A percentile compares a stretch with the other conserved stretches of the same genome.
Conservation (phyloP, 2,329 filamentous ascomycete species). For the Talaromyces sp. region DNA sequence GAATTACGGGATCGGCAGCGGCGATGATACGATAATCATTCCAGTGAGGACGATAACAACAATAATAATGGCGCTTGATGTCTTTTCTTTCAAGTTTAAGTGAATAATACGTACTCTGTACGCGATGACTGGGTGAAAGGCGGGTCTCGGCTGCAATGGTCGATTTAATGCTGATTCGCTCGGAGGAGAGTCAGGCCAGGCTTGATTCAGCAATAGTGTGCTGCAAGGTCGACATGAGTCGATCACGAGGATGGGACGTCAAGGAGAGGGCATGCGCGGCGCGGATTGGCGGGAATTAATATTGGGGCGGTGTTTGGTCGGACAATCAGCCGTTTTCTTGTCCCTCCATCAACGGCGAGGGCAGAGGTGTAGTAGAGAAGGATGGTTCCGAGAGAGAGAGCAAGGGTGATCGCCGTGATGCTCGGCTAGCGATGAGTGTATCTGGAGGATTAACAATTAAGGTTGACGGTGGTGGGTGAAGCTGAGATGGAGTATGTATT, state of each 20-base stretch:
- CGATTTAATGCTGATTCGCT: neutral
- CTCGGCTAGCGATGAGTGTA: neutral
- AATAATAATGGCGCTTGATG: no score
- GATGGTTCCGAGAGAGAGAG: no score
- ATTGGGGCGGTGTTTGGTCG: neutral
- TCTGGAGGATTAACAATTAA: neutral
- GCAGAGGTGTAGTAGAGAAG: no score
- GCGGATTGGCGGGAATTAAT: constrained; percentile 6
- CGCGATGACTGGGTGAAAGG: neutral
- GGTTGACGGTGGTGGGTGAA: neutral
- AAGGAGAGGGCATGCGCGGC: neutral
- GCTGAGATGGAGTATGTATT: neutral
- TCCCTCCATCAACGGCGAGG: neutral
- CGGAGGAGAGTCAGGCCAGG: neutral
- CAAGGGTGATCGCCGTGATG: neutral
- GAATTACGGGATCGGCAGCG: neutral
- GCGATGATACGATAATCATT: neutral
- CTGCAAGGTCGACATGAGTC: constrained; percentile 7
- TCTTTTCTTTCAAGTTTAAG: neutral
- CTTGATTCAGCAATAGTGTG: neutral
- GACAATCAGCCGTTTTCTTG: neutral
- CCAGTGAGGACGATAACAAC: no score
- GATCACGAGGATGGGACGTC: constrained; percentile 10
- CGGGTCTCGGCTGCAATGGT: neutral
- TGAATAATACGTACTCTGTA: neutral